A percentile compares a stretch with the other conserved stretches of the same genome.
These are phyloP conservation scores for Fusarium transvaalense DNA, from an alignment of 2,329 filamentous ascomycete genomes.

Conservation along the genomic window DNA sequence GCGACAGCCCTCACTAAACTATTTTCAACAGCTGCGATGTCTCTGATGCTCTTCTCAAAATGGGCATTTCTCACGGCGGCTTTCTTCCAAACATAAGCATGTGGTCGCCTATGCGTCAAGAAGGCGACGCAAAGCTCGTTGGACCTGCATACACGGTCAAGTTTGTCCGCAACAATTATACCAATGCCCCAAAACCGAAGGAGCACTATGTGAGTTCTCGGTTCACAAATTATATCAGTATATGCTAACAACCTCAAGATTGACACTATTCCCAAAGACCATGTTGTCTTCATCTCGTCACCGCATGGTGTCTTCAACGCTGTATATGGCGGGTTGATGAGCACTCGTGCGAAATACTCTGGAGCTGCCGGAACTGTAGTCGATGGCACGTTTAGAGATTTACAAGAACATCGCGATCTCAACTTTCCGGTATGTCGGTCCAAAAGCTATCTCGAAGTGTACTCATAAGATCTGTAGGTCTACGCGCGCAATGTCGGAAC, in stretches of 20 bases:
- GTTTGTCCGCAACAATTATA: neutral
- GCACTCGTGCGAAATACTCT: constrained; percentile 19
- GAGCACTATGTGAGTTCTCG: neutral
- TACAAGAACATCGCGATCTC: constrained; percentile 34
- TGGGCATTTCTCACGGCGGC: neutral
- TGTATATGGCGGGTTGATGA: constrained; percentile 35
- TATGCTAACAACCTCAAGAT: neutral
- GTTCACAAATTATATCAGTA: accelerated
- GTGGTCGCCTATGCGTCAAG: neutral
- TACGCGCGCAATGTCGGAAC: constrained; percentile 25
- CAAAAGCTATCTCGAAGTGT: accelerated
- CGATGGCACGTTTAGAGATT: constrained; percentile 28
- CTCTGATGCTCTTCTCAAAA: neutral
- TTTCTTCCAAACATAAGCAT: constrained; percentile 7
- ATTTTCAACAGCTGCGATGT: neutral
- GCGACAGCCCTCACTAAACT: neutral
- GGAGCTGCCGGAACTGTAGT: constrained; percentile 18
- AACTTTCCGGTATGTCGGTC: constrained; percentile 6
- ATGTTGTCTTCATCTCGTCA: constrained; percentile 29
- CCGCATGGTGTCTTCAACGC: constrained; percentile 22
- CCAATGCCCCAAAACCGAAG: neutral
- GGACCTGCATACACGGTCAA: constrained; percentile 1
- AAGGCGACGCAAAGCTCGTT: neutral
- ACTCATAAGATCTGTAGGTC: neutral
- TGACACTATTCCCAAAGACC: constrained; percentile 18